Base-by-base conservation (phyloP, 352 stramenopile genomes). In the Ophiocytium majus region DNA sequence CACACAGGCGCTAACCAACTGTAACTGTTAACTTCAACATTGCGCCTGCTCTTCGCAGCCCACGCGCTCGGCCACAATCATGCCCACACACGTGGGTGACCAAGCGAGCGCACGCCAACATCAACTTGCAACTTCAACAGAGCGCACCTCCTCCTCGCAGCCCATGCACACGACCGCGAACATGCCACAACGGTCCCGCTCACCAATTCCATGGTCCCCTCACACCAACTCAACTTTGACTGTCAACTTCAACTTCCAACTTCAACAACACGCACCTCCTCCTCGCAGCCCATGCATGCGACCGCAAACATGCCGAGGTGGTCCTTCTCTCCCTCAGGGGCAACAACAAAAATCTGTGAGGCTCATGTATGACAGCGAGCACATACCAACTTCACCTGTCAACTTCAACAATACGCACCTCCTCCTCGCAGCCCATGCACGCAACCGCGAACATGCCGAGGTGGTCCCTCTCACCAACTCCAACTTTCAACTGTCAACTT, bases 151-250 rank as follows among this genome's bases (percentile, higher is more conserved):
- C 80, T 93, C 94, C 50, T 99, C 96, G 49, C 96, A 97, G 28
- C 97, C 97, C 91, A 98, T 97, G 75, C 96, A 97, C 34, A 94
- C 95, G 0, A 98, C 95, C 57, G 96, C 95, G 91, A 98, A 98
- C 89, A 95, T 96, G 80, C 95, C 96, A 37, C 98, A 90, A 83
- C 98, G 94, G 90, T 98, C 95, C n/a, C 19, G 19, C 5, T 83
- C 34, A 82, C 78, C 83, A 63, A 81, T 89, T n/a, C n/a, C n/a
- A n/a, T n/a, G n/a, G n/a, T n/a, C n/a, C n/a, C n/a, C n/a, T n/a
- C n/a, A n/a, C 34, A 82, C 78, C 83, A 63, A 81, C 89, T n/a
- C n/a, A n/a, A n/a, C n/a, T n/a, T n/a, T n/a, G n/a, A n/a, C n/a
- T n/a, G n/a, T n/a, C n/a, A n/a, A n/a, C n/a, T n/a, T n/a, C n/a